phyloP scores from a whole-genome alignment of 2,329 filamentous ascomycete genomes.

The Calycina herbarum region DNA sequence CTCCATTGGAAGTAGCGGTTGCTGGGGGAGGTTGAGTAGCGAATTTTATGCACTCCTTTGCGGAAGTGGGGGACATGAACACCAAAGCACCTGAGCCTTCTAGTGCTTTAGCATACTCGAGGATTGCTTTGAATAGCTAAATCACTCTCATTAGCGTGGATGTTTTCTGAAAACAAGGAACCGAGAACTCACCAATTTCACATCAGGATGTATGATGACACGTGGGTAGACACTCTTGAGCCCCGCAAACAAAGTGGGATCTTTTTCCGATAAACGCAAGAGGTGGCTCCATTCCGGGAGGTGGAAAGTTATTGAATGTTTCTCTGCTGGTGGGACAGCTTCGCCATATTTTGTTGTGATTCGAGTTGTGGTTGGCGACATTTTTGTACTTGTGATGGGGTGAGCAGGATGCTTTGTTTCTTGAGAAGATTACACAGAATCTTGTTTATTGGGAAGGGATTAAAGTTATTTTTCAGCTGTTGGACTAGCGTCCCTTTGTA shows the following conservation, averaged over 20 bases:
- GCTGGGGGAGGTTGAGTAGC: conserved; percentile 10
- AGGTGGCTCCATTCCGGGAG: conserved; percentile 27
- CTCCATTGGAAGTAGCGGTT: neutral
- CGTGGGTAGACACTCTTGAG: conserved; percentile 31
- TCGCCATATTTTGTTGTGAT: conserved; percentile 23
- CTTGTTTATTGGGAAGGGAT: neutral
- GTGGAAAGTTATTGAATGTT: conserved; percentile 32
- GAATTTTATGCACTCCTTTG: conserved; percentile 24
- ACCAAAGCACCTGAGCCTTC: conserved; percentile 21
- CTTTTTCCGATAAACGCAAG: conserved; percentile 22
- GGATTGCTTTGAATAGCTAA: conserved; percentile 17
- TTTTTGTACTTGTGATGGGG: neutral
- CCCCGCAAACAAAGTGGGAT: conserved; percentile 19
- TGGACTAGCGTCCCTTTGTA: neutral
- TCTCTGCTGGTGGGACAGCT: conserved; percentile 28
- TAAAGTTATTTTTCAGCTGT: neutral
- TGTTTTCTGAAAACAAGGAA: neutral
- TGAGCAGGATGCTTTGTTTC: neutral
- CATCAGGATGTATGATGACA: conserved; percentile 25
- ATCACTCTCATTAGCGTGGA: neutral
- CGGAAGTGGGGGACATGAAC: conserved; percentile 22
- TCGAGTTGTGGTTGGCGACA: conserved; percentile 5
- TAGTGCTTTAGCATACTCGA: conserved; percentile 10
- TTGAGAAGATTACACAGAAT: neutral
- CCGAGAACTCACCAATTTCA: conserved; percentile 22